A percentile compares a stretch with the other conserved stretches of the same genome.
Evolutionary conservation across 208 protist species (phyloP).

Genomic region (Endotrypanum monterogeii): DNA sequence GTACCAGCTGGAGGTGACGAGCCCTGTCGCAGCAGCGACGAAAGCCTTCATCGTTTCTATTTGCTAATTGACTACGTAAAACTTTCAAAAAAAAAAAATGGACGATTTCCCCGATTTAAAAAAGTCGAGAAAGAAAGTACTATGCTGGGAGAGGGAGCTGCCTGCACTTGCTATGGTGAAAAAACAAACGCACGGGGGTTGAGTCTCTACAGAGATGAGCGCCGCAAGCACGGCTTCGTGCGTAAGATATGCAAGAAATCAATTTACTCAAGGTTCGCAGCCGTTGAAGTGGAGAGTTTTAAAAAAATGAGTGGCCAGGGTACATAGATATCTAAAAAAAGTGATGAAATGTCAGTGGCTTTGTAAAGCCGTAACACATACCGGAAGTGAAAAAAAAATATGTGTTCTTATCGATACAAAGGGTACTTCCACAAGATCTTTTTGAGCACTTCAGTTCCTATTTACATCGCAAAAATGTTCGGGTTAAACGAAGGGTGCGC

Average conservation of each 20-base stretch:
- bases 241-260: neutral
- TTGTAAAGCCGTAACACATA: neutral
- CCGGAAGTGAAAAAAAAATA: neutral
- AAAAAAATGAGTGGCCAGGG: neutral
- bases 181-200: neutral
- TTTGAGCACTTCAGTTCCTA: neutral
- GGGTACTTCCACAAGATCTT: neutral
- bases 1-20: slow-evolving; percentile 64
- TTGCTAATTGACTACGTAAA: neutral
- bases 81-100: slow-evolving; percentile 12
- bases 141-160: neutral
- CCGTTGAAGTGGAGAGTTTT: neutral
- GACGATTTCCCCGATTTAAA: neutral
- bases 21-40: slow-evolving; percentile 50
- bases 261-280: neutral
- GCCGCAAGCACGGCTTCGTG: neutral
- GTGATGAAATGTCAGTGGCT: neutral
- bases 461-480: neutral
- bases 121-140: neutral
- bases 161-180: neutral
- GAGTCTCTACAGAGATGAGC: neutral
- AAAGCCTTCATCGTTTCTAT: slow-evolving; percentile 63
- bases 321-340: neutral
- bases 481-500: neutral
- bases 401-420: neutral